Evolutionary conservation across 345 rosid genomes (phyloP), one percentile per base, ranked within the genome.

Genomic region (Populus euphratica): DNA sequence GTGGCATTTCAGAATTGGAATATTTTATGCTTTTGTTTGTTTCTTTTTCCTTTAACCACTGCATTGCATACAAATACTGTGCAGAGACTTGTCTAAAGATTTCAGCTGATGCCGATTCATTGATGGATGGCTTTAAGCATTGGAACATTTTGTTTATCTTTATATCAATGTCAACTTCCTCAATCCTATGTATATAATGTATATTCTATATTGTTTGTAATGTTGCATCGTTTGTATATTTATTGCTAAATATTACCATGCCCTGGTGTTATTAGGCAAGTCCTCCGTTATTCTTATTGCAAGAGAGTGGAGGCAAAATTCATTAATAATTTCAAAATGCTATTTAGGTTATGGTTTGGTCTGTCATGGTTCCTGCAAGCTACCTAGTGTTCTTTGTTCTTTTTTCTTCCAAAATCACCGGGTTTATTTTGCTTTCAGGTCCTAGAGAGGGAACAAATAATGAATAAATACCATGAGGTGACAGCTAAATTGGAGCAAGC

Each of bases 401-500:
- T 62, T 8, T 68, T 65, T 9, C 52, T 5, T 78, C 74, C 68
- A 66, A 13, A 20, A 21, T 52, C 74, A 66, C 11, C n/a, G 18
- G 72, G 76, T 47, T 62, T 66, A 10, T 79, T 76, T 2, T 80
- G 39, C 36, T 81, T 79, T 82, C 87, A 96, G 98, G 98, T 88
- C 63, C 84, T 96, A 64, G 94, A 96, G 87, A 93, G 92, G 88
- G 97, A 90, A 31, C 87, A 87, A 71, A 86, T 92, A 79, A 88
- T 92, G 87, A 79, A 80, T 79, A 90, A 85, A 72, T 89, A 88
- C 78, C 78, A 86, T 82, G 94, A 90, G 79, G 86, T 93, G 80
- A 92, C 96, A 11, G 83, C 84, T 13, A 85, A 73, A 77, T 61
- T 93, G 84, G 96, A 93, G 81, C 92, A 89, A 83, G 89, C 94